These are phyloP conservation scores for Malus hybrid DNA, from an alignment of 331 rosid genomes.

Conservation along the genomic window DNA sequence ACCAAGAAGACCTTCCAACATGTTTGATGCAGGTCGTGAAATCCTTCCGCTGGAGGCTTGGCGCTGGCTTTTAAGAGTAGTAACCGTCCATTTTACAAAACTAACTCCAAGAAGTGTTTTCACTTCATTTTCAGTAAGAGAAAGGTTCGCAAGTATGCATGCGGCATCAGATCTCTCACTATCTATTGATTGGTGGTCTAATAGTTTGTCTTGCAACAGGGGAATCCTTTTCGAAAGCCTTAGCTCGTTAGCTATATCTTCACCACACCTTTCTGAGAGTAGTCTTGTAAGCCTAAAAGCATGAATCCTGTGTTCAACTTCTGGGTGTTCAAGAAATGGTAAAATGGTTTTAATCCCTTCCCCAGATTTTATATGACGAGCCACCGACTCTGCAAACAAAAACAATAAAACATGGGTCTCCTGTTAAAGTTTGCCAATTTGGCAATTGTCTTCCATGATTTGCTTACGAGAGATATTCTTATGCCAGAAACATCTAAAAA, in stretches of 20 bases:
- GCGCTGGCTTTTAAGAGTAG: constrained; percentile 28
- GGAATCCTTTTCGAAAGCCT: constrained; percentile 32
- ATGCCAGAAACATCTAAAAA: neutral
- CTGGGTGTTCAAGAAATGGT: constrained; percentile 41
- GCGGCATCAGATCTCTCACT: constrained; percentile 54
- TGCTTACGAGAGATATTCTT: neutral
- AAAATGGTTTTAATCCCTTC: constrained; percentile 33
- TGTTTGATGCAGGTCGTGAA: constrained; percentile 25
- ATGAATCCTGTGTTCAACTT: constrained; percentile 37
- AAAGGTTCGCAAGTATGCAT: constrained; percentile 40
- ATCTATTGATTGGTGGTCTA: constrained; percentile 30
- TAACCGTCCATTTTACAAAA: constrained; percentile 34
- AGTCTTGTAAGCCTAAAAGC: constrained; percentile 44
- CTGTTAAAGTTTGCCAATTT: neutral
- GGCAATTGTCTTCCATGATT: neutral
- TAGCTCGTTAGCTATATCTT: constrained; percentile 37
- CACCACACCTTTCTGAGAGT: constrained; percentile 42
- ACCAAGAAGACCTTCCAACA: constrained; percentile 60
- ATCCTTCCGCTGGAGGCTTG: constrained; percentile 23
- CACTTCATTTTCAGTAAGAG: constrained; percentile 38
- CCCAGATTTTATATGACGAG: constrained; percentile 36
- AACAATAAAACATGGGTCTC: neutral
- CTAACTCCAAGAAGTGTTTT: constrained; percentile 32
- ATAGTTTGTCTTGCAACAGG: constrained; percentile 36
- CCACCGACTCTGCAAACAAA: constrained; percentile 33